Evolutionary conservation across 2,329 filamentous ascomycete genomes (phyloP).

Genomic region (Dothideomycetes sp.): DNA sequence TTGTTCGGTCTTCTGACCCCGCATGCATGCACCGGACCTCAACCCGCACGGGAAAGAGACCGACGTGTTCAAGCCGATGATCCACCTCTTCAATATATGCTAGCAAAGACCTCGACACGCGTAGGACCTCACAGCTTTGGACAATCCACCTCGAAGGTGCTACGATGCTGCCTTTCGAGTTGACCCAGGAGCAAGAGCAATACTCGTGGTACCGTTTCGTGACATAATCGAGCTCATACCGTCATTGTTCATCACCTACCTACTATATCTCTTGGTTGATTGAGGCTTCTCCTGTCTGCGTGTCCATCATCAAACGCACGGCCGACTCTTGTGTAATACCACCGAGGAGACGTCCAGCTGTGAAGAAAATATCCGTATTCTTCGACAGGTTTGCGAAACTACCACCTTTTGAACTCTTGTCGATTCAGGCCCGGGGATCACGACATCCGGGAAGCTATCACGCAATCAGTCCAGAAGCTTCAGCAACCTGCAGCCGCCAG

Average conservation of each 20-base stretch:
- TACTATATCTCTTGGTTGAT: conserved; percentile 3
- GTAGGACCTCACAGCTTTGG: no score
- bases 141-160: no score
- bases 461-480: neutral
- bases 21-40: no score
- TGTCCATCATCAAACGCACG: conserved; percentile 14
- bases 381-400: neutral
- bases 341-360: conserved; percentile 2
- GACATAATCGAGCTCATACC: conserved; percentile 16
- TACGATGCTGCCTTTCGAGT: conserved; percentile 8
- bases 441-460: conserved; percentile 11
- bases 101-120: no score
- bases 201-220: conserved; percentile 22
- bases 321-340: conserved; percentile 8
- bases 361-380: neutral
- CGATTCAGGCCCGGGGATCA: conserved; percentile 5
- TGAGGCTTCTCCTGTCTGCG: conserved; percentile 3
- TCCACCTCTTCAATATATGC: no score
- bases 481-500: conserved; percentile 2
- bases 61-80: no score
- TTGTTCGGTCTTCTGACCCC: no score
- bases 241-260: conserved; percentile 6
- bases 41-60: no score
- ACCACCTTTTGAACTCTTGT: neutral
- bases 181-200: conserved; percentile 8